Evolutionary conservation across 495 filamentous ascomycete species (phyloP), one percentile per base, ranked within the genome.

Genomic region (Penicillium pancosmium): DNA sequence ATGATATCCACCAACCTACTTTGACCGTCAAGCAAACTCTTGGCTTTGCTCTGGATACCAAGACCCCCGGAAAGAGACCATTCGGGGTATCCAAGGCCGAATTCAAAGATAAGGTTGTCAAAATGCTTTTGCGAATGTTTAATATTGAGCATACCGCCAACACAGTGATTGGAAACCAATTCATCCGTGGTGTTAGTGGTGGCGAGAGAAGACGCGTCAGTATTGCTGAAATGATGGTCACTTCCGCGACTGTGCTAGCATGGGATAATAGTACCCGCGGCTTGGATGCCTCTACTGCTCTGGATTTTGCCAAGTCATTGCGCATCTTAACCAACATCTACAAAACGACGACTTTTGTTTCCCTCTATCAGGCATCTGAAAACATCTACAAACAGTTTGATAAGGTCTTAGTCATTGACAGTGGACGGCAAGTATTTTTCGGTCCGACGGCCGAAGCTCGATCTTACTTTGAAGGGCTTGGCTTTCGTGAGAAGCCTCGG

Each of bases 221-320:
- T 38, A 80, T 80, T 33, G 75, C 75, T 6, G 76, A 86, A 61
- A 82, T 83, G 70, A 85, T 93, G 78, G 80, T 88, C 48, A 89
- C 88, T 2, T 87, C 88, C 51, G 88, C 85, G 9, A 85, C 85
- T 41, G 80, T 96, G 23, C 76, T 85, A 38, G 89, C 84, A 3
- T 94, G 90, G 89, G 92, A 95, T 68, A 94, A 96, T 74, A 86
- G 81, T 49, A 93, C 91, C 3, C 85, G 92, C 49, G 92, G 92
- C 35, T 78, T 96, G 12, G 92, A 96, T 65, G 88, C 90, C 5
- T 89, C 86, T 4, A 95, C 91, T 3, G 92, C 92, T 0, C 81
- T 95, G 33, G 89, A 92, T 36, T 79, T 75, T 40, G 72, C 81
- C 59, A 91, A 91, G 68, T 89, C 88, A 0, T 80, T 94, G 31